These are phyloP conservation scores for Nicotiana benthamiana DNA, from an alignment of 257 asterid species.

Conservation along the genomic window DNA sequence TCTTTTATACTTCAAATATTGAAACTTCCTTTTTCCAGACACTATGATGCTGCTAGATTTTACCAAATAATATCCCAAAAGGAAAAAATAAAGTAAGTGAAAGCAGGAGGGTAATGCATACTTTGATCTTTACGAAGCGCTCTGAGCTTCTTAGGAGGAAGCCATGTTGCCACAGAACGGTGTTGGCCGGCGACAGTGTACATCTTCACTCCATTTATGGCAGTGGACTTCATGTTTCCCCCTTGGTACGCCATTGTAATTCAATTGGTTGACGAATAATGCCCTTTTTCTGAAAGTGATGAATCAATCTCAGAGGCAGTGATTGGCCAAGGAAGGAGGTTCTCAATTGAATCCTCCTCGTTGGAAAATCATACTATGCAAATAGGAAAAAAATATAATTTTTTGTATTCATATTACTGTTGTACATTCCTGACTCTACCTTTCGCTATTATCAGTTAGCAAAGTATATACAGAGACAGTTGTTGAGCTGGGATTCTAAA, in stretches of 20 bases:
- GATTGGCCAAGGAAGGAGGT: no score
- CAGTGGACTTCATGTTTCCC: conserved; percentile 75
- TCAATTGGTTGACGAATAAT: background rate
- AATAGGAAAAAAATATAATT: background rate
- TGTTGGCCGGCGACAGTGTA: conserved; percentile 61
- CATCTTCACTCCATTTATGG: conserved; percentile 84
- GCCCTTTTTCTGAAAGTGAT: background rate
- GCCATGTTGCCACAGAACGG: conserved; percentile 73
- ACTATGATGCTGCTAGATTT: background rate
- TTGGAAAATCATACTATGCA: background rate
- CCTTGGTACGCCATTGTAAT: conserved; percentile 63
- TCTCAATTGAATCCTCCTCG: no score
- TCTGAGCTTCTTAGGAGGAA: conserved; percentile 72
- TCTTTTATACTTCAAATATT: background rate
- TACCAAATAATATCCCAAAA: background rate
- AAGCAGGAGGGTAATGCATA: background rate
- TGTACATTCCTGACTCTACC: no score
- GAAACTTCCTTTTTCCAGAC: background rate
- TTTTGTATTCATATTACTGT: no score
- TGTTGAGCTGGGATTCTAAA: background rate
- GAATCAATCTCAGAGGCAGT: background rate
- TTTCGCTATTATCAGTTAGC: no score
- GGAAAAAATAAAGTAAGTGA: background rate
- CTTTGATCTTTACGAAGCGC: conserved; percentile 86
- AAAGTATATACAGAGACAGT: background rate